These are phyloP conservation scores for Ceratocystis variospora DNA, from an alignment of 2,329 filamentous ascomycete genomes.

Conservation along the genomic window DNA sequence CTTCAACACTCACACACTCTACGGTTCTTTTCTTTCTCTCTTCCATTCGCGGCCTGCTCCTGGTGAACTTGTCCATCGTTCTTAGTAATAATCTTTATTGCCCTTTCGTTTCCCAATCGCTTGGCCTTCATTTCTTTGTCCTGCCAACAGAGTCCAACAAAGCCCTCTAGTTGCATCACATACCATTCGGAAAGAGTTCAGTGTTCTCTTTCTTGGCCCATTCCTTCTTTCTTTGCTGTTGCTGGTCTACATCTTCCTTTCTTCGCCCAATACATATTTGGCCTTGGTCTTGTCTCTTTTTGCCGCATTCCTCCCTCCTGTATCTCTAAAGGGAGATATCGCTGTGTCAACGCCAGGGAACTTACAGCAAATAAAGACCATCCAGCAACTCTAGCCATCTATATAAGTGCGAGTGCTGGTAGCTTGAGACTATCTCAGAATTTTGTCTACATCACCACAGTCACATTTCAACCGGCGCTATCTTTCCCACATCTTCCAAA, in stretches of 20 bases:
- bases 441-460: neutral
- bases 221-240: conserved; percentile 10
- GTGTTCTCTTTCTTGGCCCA: conserved; percentile 18
- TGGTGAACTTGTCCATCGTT: conserved; percentile 18
- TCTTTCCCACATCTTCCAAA: neutral
- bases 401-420: conserved; percentile 6
- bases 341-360: conserved; percentile 10
- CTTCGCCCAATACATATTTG: conserved; percentile 18
- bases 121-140: conserved; percentile 10
- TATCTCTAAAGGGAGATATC: conserved; percentile 12
- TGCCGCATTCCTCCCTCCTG: conserved; percentile 14
- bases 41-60: conserved; percentile 18
- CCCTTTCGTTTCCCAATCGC: conserved; percentile 14
- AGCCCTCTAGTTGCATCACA: neutral
- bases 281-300: conserved; percentile 10
- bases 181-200: conserved; percentile 16
- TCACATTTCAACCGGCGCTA: no score
- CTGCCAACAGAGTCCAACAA: neutral
- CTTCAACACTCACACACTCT: conserved; percentile 18
- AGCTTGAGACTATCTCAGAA: neutral
- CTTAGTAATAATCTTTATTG: conserved; percentile 16
- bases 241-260: conserved; percentile 4
- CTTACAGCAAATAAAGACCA: neutral
- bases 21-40: conserved; percentile 6
- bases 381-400: neutral